Evolutionary conservation across 129 eudicot species (phyloP).

Genomic region (Scalesia atractyloides): DNA sequence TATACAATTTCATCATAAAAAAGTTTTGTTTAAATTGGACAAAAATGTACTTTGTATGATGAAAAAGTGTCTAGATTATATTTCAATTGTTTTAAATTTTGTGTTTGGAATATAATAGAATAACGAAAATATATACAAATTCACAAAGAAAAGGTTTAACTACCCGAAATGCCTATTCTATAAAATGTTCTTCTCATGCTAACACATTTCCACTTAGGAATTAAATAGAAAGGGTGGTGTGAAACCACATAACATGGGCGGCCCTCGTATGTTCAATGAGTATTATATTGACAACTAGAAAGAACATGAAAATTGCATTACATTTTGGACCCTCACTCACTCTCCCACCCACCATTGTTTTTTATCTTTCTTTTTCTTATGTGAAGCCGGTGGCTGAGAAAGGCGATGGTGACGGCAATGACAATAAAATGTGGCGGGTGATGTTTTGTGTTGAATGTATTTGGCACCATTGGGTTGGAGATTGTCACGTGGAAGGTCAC

Average conservation of each 20-base stretch:
- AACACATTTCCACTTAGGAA: constrained; percentile 10
- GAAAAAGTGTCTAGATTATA: too few relatives aligned
- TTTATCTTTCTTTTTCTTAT: constrained; percentile 3
- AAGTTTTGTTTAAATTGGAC: too few relatives aligned
- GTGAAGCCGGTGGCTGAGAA: constrained; percentile 24
- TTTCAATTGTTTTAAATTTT: too few relatives aligned
- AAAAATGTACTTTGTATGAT: too few relatives aligned
- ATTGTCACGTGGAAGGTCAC: neutral
- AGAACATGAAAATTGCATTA: constrained; percentile 19
- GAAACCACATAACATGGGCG: constrained; percentile 34
- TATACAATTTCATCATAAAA: too few relatives aligned
- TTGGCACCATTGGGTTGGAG: neutral
- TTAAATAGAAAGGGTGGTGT: constrained; percentile 20
- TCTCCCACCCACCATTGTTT: constrained; percentile 36
- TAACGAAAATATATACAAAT: too few relatives aligned
- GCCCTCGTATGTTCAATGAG: constrained; percentile 33
- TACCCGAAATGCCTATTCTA: neutral
- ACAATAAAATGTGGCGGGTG: neutral
- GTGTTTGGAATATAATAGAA: too few relatives aligned
- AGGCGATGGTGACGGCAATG: neutral
- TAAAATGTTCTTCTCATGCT: neutral
- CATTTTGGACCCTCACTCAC: constrained; percentile 32
- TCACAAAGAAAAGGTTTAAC: neutral
- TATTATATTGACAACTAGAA: constrained; percentile 32
- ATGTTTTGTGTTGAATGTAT: neutral